Conservation (phyloP, 495 filamentous ascomycete species). For the Aspergillus asperescens region DNA sequence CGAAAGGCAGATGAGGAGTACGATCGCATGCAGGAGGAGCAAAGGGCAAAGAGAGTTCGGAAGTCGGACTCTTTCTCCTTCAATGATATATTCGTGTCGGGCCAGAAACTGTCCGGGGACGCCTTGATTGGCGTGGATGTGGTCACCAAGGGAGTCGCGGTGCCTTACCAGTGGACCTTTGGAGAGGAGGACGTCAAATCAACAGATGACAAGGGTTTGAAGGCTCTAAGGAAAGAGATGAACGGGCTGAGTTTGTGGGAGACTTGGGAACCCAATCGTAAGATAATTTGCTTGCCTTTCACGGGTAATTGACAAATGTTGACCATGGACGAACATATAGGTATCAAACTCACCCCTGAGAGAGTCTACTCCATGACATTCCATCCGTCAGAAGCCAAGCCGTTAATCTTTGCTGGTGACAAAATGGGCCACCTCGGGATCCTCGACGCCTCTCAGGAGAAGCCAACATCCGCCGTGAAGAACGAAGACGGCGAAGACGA, state of each 20-base stretch:
- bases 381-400: constrained; percentile 79
- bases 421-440: constrained; percentile 91
- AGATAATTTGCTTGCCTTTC: constrained; percentile 12
- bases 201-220: constrained; percentile 72
- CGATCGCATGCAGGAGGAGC: constrained; percentile 54
- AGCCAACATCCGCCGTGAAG: constrained; percentile 28
- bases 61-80: constrained; percentile 66
- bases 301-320: background rate
- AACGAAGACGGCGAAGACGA: constrained; percentile 47
- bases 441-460: constrained; percentile 80
- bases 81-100: constrained; percentile 73
- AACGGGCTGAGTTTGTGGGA: constrained; percentile 74
- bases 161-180: constrained; percentile 78
- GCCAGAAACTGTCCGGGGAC: constrained; percentile 54
- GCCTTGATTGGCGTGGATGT: constrained; percentile 48
- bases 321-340: constrained; percentile 32
- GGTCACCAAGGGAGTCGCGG: constrained; percentile 60
- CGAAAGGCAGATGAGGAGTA: constrained; percentile 73
- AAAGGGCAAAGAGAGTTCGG: constrained; percentile 64
- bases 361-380: constrained; percentile 84
- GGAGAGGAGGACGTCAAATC: constrained; percentile 72
- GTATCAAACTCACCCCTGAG: constrained; percentile 90
- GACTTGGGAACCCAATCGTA: constrained; percentile 70
- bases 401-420: constrained; percentile 90
- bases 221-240: constrained; percentile 75